Evolutionary conservation across 371 early-diverging fungal genomes (phyloP).

Genomic region (Circinella umbellata): DNA sequence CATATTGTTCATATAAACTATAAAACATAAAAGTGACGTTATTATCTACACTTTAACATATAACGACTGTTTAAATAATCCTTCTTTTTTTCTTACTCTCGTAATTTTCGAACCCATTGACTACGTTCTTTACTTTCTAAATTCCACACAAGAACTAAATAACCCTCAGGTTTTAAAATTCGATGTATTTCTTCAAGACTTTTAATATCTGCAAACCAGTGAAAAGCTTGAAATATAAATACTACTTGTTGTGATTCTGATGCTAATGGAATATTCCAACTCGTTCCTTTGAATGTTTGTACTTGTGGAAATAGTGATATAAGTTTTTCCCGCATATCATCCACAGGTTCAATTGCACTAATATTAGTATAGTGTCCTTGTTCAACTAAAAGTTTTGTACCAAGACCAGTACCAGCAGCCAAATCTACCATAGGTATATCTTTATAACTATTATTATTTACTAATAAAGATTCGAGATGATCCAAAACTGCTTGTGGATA

Average conservation of each 20-base stretch:
- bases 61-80: not conserved
- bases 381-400: slow-evolving; percentile 36
- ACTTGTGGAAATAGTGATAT: slow-evolving; percentile 25
- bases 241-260: slow-evolving; percentile 46
- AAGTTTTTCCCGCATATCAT: slow-evolving; percentile 48
- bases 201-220: slow-evolving; percentile 59
- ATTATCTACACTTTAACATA: too few relatives aligned
- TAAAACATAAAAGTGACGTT: not conserved
- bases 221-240: slow-evolving; percentile 62
- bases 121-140: slow-evolving; percentile 43
- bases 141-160: slow-evolving; percentile 51
- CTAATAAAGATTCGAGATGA: slow-evolving; percentile 15
- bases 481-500: slow-evolving; percentile 39
- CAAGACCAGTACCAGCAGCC: slow-evolving; percentile 54
- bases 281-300: slow-evolving; percentile 41
- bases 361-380: slow-evolving; percentile 22
- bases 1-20: slow-evolving; percentile 39
- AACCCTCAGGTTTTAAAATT: slow-evolving; percentile 50
- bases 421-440: slow-evolving; percentile 34
- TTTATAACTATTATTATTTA: not conserved
- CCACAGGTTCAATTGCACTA: slow-evolving; percentile 55
- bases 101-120: slow-evolving; percentile 41
- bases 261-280: slow-evolving; percentile 48
- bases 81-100: slow-evolving; percentile 27
- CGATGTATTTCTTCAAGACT: slow-evolving; percentile 54